A percentile compares a stretch with the other conserved stretches of the same genome.
Conservation (phyloP, 2,329 filamentous ascomycete genomes). For the Cercospora sesami region DNA sequence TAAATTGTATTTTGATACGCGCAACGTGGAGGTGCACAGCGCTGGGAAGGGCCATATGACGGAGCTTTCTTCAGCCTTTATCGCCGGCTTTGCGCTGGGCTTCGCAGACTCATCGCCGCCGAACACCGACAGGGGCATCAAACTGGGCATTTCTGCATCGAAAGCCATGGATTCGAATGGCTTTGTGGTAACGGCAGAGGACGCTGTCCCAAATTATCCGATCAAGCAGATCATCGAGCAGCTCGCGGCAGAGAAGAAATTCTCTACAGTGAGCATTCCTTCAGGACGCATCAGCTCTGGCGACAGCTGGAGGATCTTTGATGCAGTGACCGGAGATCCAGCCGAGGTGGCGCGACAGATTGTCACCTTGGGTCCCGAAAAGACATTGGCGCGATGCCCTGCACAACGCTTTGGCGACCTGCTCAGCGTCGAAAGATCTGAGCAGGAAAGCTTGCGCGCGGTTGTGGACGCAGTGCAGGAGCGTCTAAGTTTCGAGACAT, state of each 20-base stretch:
- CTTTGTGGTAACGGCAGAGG: constrained; percentile 31
- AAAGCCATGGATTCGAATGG: constrained; percentile 31
- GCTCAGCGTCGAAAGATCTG: constrained; percentile 34
- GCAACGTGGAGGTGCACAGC: constrained; percentile 30
- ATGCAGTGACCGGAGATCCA: constrained; percentile 37
- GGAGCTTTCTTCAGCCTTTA: constrained; percentile 37
- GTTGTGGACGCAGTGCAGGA: constrained; percentile 36
- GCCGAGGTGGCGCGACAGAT: constrained; percentile 38
- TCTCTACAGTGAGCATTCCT: constrained; percentile 36
- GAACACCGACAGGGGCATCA: constrained; percentile 34
- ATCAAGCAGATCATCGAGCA: constrained; percentile 31
- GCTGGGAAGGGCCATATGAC: constrained; percentile 25
- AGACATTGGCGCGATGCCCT: constrained; percentile 35
- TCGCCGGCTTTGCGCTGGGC: constrained; percentile 38
- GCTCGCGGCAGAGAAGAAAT: constrained; percentile 28
- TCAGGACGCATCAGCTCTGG: constrained; percentile 37
- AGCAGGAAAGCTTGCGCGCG: constrained; percentile 37
- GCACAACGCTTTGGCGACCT: constrained; percentile 33
- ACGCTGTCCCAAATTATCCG: constrained; percentile 35
- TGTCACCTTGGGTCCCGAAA: constrained; percentile 35
- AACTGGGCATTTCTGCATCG: constrained; percentile 35
- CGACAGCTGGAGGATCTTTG: constrained; percentile 40
- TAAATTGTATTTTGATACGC: constrained; percentile 37
- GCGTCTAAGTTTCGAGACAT: constrained; percentile 28
- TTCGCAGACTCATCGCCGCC: constrained; percentile 36